A percentile compares a stretch with the other conserved stretches of the same genome.
phyloP scores from a whole-genome alignment of 2,329 filamentous ascomycete species.

The Curvularia sp. region DNA sequence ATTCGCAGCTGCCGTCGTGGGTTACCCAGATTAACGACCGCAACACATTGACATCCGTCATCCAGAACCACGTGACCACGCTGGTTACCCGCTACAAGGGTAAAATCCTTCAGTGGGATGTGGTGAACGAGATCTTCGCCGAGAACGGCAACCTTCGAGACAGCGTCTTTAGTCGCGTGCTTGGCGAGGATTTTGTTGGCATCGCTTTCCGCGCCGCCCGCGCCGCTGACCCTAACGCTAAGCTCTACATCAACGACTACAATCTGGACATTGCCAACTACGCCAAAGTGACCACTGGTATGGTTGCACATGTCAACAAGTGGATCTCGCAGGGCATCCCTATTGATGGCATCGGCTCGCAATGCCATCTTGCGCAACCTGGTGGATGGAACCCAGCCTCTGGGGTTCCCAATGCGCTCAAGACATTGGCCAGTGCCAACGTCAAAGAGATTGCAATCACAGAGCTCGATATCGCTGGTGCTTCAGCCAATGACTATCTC shows the following conservation, averaged over 20 bases:
- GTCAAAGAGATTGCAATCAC: slow-evolving; percentile 67
- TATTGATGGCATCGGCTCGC: slow-evolving; percentile 70
- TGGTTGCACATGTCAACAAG: slow-evolving; percentile 66
- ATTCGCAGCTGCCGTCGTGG: slow-evolving; percentile 61
- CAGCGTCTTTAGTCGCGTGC: slow-evolving; percentile 70
- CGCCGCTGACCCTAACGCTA: slow-evolving; percentile 69
- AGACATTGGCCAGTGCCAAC: slow-evolving; percentile 59
- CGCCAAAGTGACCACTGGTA: slow-evolving; percentile 62
- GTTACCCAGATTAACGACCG: slow-evolving; percentile 64
- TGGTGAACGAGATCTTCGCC: slow-evolving; percentile 58
- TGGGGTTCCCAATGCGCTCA: slow-evolving; percentile 58
- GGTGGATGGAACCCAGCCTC: slow-evolving; percentile 50
- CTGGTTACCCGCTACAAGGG: slow-evolving; percentile 67
- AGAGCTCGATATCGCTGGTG: slow-evolving; percentile 70
- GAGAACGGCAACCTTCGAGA: slow-evolving; percentile 65
- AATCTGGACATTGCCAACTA: slow-evolving; percentile 66
- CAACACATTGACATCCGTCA: slow-evolving; percentile 60
- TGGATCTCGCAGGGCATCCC: slow-evolving; percentile 68
- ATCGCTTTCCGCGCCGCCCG: slow-evolving; percentile 74
- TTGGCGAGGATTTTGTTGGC: slow-evolving; percentile 72
- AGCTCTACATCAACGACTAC: slow-evolving; percentile 78
- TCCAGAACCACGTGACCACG: slow-evolving; percentile 66
- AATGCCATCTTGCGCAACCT: slow-evolving; percentile 60
- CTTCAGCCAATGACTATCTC: slow-evolving; percentile 64
- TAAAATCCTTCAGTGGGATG: slow-evolving; percentile 65